Evolutionary conservation across 345 rosid species (phyloP), one percentile per base, ranked within the genome.

Genomic region (Brassica incana): DNA sequence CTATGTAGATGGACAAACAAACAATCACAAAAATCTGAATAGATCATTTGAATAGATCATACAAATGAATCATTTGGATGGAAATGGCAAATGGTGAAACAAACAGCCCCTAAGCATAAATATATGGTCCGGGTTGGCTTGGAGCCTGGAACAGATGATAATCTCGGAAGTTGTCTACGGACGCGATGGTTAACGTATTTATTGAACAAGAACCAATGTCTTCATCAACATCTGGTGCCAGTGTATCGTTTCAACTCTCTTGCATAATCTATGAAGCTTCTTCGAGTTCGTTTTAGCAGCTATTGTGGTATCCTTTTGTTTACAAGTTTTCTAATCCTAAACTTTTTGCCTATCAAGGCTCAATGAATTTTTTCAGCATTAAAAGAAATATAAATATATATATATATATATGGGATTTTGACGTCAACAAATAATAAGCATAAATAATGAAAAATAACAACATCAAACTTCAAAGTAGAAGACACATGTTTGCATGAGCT

Each of bases 401-500:
- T 29, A 27, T 27, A 27, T 27, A 27, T 27, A 29, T 29, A 11
- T 4, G 56, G 56, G 16, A 48, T 14, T 48, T 48, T 48, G 56
- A 48, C 15, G 56, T 5, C 14, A 10, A 48, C n/a, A 43, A 43
- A 48, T 14, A 48, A 48, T 48, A 48, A 48, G 56, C 56, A 14
- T 59, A 20, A 33, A 61, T 25, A 27, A n/a, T 9, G 56, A 14
- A 18, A 14, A 65, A 52, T 29, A 67, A 59, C 18, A 65, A 9
- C 72, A 38, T 29, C 67, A 61, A 69, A 43, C 75, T 50, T 70
- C 69, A 50, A 77, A 70, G 71, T 52, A 5, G 76, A 77, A 3
- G 71, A 77, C 76, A 77, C 65, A 71, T 77, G 66, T 63, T 36
- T 71, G 76, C 12, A 35, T 64, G 76, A 71, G 80, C 56, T 70